Base-by-base conservation (phyloP, 140 eudicot genomes). In the Oenanthe javanica region DNA sequence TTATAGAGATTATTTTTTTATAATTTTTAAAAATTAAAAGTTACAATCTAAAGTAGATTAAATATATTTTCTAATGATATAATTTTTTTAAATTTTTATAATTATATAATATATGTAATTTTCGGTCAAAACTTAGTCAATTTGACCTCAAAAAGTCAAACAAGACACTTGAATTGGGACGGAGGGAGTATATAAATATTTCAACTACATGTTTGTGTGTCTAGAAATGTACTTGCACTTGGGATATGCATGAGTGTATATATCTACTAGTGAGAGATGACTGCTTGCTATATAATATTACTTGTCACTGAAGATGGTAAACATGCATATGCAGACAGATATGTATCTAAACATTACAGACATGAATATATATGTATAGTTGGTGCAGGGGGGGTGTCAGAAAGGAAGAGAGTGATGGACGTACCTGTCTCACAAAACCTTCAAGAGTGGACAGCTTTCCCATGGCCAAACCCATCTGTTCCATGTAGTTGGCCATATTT, bases 391-490 rank as follows among this genome's bases (percentile, higher is more conserved):
- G 9, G 10, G 19, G 7, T 69, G 2, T 69, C 5, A 38, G 18
- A 10, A 38, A 27, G 10, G n/a, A 19, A 18, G 48, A 18, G 23
- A 18, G 14, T 5, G 27, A 72, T 42, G 59, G 49, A 49, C 4
- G 63, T 89, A 95, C 99, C 99, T 95, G 97, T 87, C 95, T 75
- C 21, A 92, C 92, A 38, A 95, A 92, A 66, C 86, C 90, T 86
- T 95, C 97, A 46, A 95, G 82, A 73, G 93, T 87, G 48, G 97
- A 86, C 82, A 95, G 96, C 76, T 92, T 92, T 90, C 78, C 91
- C 86, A 90, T 92, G 86, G 99, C 99, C 42, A 89, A 61, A 79
- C 94, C 91, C 97, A 95, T 90, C 79, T 94, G 98, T 52, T 89
- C 90, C 96, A 92, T 94, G 92, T 90, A 92, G 84, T 86, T 90